Base-by-base conservation (phyloP, 2,329 filamentous ascomycete genomes). In the Coniella lustricola region DNA sequence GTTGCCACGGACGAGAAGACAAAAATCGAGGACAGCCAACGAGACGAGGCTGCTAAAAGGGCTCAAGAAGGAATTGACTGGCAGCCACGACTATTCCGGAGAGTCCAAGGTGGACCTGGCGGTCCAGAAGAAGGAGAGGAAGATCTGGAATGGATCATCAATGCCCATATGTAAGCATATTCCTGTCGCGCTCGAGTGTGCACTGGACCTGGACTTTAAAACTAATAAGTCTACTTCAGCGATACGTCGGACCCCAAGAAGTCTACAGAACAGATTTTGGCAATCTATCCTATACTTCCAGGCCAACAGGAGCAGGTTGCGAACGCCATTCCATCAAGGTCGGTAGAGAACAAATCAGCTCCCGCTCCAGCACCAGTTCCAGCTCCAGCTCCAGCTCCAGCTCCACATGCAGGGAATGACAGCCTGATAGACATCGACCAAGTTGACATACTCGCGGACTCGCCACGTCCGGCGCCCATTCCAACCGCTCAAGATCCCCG, bases 1-100 rank as follows among this genome's bases (percentile, higher is more conserved):
- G 68, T 85, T 8, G 93, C 93, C 3, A 98, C 93, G 1, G 87
- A 93, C 54, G 91, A 96, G 62, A 98, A 98, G 72, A 90, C 87
- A n/a, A 87, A 85, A 64, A 88, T 98, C 51, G 93, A 98, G 64
- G 91, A 97, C 59, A 82, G 79, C 61, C 93, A 98, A 67, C 79
- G 93, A 60, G 84, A 90, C 54, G 91, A 96, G 62, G 90, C 93
- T 2, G 85, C 90, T 16, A 81, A 81, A 60, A 78, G 93, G 59
- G 79, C 79, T 29, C 84, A 90, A 41, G 82, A 90, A 10, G 85
- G 85, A 12, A 72, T 90, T 7, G 88, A 95, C 55, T 98, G 93
- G 93, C 80, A 82, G 31, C 91, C 93, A 1, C 82, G 83, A 54
- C 76, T 97, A 12, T 98, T 98, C 74, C 79, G 90, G 52, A 70